Evolutionary conservation across 2,329 filamentous ascomycete species (phyloP).

Genomic region (Aspergillus oerlinghausenensis): DNA sequence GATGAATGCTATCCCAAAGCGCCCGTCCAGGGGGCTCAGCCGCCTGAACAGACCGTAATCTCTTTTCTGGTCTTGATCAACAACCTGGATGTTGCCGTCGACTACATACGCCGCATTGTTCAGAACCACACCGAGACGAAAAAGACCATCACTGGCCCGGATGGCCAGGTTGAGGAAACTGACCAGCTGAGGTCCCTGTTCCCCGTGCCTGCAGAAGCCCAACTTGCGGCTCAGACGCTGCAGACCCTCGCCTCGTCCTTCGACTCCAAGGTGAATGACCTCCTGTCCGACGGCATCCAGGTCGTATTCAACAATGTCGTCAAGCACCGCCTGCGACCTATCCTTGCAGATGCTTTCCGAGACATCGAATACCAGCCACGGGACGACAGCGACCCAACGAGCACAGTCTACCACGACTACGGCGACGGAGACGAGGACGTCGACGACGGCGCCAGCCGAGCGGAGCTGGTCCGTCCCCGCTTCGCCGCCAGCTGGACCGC

Average conservation of each 20-base stretch:
- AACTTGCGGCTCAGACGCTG: slow-evolving; percentile 64
- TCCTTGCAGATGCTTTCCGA: slow-evolving; percentile 83
- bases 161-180: slow-evolving; percentile 20
- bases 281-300: slow-evolving; percentile 77
- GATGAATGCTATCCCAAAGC: slow-evolving; percentile 89
- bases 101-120: slow-evolving; percentile 87
- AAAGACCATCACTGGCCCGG: slow-evolving; percentile 13
- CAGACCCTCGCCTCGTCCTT: slow-evolving; percentile 68
- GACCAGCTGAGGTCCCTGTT: slow-evolving; percentile 60
- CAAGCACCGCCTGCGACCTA: slow-evolving; percentile 75
- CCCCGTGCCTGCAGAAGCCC: slow-evolving; percentile 72
- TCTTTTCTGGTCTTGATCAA: slow-evolving; percentile 91
- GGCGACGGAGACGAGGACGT: slow-evolving; percentile 38
- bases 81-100: slow-evolving; percentile 85
- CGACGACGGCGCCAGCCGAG: slow-evolving; percentile 35
- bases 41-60: slow-evolving; percentile 83
- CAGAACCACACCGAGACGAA: slow-evolving; percentile 54
- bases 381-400: slow-evolving; percentile 43
- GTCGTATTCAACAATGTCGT: slow-evolving; percentile 86
- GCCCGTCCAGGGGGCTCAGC: slow-evolving; percentile 70
- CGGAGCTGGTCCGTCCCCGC: slow-evolving; percentile 67
- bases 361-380: slow-evolving; percentile 79
- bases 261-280: slow-evolving; percentile 70
- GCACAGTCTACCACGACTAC: slow-evolving; percentile 39
- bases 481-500: slow-evolving; percentile 85